phyloP scores from a whole-genome alignment of 345 rosid genomes.

The Citrus glauca region DNA sequence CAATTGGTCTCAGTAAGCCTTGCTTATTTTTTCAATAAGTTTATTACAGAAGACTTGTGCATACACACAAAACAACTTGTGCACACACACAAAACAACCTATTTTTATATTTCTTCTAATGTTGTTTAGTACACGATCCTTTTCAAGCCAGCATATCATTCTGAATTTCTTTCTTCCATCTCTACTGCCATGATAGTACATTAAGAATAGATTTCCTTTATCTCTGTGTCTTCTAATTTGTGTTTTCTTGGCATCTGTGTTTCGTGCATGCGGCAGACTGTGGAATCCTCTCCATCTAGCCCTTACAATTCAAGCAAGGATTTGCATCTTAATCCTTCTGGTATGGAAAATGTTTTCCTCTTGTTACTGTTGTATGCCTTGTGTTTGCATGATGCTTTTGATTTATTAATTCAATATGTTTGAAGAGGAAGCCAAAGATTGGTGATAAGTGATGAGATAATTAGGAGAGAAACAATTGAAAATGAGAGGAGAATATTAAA shows the following conservation, averaged over 20 bases:
- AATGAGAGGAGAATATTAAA: background rate
- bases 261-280: constrained; percentile 39
- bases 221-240: background rate
- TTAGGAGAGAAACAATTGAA: background rate
- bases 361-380: background rate
- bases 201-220: background rate
- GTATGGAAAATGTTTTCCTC: constrained; percentile 24
- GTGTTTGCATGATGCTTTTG: background rate
- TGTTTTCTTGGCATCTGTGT: constrained; percentile 7
- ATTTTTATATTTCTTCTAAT: background rate
- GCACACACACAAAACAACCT: background rate
- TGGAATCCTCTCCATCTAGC: constrained; percentile 50
- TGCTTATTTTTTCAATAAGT: background rate
- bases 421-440: constrained; percentile 1
- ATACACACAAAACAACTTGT: background rate
- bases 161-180: background rate
- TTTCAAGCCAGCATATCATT: no score
- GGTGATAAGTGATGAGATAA: background rate
- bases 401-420: background rate
- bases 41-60: background rate
- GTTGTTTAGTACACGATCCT: no score
- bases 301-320: constrained; percentile 38
- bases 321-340: constrained; percentile 26
- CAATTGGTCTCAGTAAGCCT: background rate
- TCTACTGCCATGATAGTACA: background rate